Percentiles rank a stretch among this genome's conserved stretches.
These are phyloP conservation scores for Rosa rugosa DNA, from an alignment of 306 rosid species.

Conservation along the genomic window DNA sequence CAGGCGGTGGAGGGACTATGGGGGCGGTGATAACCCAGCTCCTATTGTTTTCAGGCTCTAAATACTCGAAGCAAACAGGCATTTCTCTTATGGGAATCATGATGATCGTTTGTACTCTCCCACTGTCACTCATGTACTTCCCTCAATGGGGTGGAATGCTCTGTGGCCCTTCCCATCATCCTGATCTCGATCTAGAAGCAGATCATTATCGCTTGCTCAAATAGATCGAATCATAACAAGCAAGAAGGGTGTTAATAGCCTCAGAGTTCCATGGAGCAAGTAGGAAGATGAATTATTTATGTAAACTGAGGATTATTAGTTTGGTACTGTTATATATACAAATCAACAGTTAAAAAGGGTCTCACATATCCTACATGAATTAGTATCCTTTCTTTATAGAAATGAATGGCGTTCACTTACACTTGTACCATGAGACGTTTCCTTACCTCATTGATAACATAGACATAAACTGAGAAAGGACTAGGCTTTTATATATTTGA, in stretches of 20 bases:
- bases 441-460: slow-evolving; percentile 58
- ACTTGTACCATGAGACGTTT: no score
- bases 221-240: slow-evolving; percentile 1
- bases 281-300: background rate
- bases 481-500: slow-evolving; percentile 30
- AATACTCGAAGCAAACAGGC: slow-evolving; percentile 41
- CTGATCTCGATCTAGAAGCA: slow-evolving; percentile 1
- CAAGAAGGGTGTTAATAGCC: background rate
- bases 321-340: background rate
- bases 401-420: background rate
- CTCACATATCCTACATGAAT: background rate
- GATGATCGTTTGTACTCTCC: slow-evolving; percentile 45
- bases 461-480: slow-evolving; percentile 72
- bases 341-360: background rate
- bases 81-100: slow-evolving; percentile 54
- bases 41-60: slow-evolving; percentile 44
- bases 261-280: slow-evolving; percentile 1
- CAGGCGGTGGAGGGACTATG: slow-evolving; percentile 59
- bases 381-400: background rate
- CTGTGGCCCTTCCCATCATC: slow-evolving; percentile 37
- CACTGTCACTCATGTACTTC: slow-evolving; percentile 43
- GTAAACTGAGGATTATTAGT: background rate
- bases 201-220: slow-evolving; percentile 28
- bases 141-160: slow-evolving; percentile 56
- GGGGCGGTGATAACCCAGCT: slow-evolving; percentile 61